These are phyloP conservation scores for Tephrocybe sp. DNA, from an alignment of 768 basidiomycete genomes.

Conservation along the genomic window DNA sequence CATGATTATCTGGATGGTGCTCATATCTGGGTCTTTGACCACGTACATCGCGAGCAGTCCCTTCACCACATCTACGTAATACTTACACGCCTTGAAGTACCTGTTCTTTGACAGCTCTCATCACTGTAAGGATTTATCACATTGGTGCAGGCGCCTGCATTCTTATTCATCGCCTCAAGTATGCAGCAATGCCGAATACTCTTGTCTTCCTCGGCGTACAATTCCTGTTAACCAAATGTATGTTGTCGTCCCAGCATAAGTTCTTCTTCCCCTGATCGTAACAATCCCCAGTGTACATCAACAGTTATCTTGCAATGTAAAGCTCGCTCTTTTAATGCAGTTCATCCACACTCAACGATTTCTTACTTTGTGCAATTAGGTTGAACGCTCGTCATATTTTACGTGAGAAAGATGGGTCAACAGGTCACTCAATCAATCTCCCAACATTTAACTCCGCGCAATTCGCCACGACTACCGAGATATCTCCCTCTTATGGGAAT, in stretches of 20 bases:
- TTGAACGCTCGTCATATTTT: slow-evolving; percentile 20
- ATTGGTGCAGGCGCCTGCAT: background rate
- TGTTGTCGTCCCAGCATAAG: background rate
- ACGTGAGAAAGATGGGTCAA: slow-evolving; percentile 9
- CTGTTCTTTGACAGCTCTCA: slow-evolving; percentile 16
- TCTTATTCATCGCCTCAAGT: slow-evolving; percentile 4
- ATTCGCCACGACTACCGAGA: slow-evolving; percentile 1
- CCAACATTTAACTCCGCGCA: slow-evolving; percentile 11
- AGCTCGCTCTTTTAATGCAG: background rate
- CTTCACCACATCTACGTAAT: too few relatives aligned
- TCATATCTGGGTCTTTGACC: slow-evolving; percentile 20
- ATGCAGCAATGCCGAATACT: slow-evolving; percentile 14
- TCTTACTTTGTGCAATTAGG: slow-evolving; percentile 12
- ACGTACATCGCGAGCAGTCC: slow-evolving; percentile 3
- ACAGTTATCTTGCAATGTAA: slow-evolving; percentile 29
- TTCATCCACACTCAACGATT: background rate
- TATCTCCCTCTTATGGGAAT: slow-evolving; percentile 2
- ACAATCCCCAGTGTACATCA: slow-evolving; percentile 23
- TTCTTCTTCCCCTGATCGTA: background rate
- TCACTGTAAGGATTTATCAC: slow-evolving; percentile 11
- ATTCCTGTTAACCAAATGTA: slow-evolving; percentile 20
- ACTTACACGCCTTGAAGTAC: slow-evolving; percentile 5
- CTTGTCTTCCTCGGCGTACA: slow-evolving; percentile 18
- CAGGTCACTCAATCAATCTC: slow-evolving; percentile 11
- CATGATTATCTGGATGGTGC: slow-evolving; percentile 17